A percentile compares a stretch with the other conserved stretches of the same genome.
phyloP scores from a whole-genome alignment of 371 early-diverging fungal genomes.

The Mortierella sp. region DNA sequence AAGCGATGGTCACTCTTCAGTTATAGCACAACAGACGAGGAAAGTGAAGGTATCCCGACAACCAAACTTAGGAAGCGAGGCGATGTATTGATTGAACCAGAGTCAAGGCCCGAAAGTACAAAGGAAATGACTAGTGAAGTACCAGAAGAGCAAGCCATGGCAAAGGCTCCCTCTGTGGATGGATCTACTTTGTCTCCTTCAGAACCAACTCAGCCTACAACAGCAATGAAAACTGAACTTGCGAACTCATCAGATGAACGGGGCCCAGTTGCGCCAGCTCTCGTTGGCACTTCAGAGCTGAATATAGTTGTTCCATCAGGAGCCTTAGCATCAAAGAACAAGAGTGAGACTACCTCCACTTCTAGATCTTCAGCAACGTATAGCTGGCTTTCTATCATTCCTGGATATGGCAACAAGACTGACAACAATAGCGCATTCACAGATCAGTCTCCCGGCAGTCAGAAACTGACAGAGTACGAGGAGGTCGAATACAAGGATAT shows the following conservation, averaged over 20 bases:
- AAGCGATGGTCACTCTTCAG: slow-evolving; percentile 49
- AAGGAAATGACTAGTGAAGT: background rate
- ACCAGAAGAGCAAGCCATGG: background rate
- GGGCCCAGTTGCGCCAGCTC: slow-evolving; percentile 19
- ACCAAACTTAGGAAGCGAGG: slow-evolving; percentile 26
- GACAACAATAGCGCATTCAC: background rate
- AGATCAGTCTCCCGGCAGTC: background rate
- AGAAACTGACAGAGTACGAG: slow-evolving; percentile 18
- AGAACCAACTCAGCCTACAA: background rate
- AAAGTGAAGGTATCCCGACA: background rate
- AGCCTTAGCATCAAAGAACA: background rate
- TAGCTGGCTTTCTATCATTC: slow-evolving; percentile 50
- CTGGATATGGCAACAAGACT: slow-evolving; percentile 30
- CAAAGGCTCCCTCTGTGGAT: background rate
- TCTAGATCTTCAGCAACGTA: slow-evolving; percentile 7
- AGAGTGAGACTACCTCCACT: background rate
- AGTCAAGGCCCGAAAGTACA: slow-evolving; percentile 24
- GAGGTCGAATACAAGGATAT: slow-evolving; percentile 22
- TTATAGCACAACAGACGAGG: slow-evolving; percentile 22
- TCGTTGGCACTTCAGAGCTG: slow-evolving; percentile 27
- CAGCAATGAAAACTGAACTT: slow-evolving; percentile 14
- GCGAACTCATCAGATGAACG: slow-evolving; percentile 11
- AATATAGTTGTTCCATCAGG: slow-evolving; percentile 24
- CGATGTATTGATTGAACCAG: slow-evolving; percentile 37
- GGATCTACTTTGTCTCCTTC: background rate